phyloP scores from a whole-genome alignment of 108 stramenopile genomes.

The Cyclotella cryptica region DNA sequence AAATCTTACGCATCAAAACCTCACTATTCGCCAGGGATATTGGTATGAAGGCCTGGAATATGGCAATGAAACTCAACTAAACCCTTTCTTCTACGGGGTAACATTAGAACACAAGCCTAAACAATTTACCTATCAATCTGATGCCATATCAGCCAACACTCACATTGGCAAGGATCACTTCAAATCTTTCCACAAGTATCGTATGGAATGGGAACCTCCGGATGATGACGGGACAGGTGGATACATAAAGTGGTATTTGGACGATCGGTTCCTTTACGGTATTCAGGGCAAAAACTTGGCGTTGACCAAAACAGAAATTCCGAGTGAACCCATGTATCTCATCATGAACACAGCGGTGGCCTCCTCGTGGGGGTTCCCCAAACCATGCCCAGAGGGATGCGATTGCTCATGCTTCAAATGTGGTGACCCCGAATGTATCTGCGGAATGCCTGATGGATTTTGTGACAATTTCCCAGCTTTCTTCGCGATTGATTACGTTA shows the following conservation, averaged over 20 bases:
- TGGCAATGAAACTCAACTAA: slow-evolving; percentile 75
- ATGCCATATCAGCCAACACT: slow-evolving; percentile 87
- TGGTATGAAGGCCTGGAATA: slow-evolving; percentile 90
- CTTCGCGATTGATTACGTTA: slow-evolving; percentile 90
- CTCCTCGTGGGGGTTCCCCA: slow-evolving; percentile 86
- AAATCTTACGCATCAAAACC: too few relatives aligned
- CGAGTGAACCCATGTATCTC: slow-evolving; percentile 91
- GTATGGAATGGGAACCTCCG: slow-evolving; percentile 91
- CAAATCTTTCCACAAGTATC: slow-evolving; percentile 70
- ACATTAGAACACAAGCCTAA: slow-evolving; percentile 79
- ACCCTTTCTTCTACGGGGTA: slow-evolving; percentile 92
- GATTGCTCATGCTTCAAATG: slow-evolving; percentile 85
- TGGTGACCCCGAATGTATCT: slow-evolving; percentile 84
- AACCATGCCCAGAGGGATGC: slow-evolving; percentile 83
- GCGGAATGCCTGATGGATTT: slow-evolving; percentile 85
- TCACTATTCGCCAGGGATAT: slow-evolving; percentile 55
- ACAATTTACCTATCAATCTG: slow-evolving; percentile 81
- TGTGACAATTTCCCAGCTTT: slow-evolving; percentile 90
- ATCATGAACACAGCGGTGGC: slow-evolving; percentile 90
- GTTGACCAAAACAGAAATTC: slow-evolving; percentile 81
- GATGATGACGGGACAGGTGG: slow-evolving; percentile 69
- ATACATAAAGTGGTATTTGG: slow-evolving; percentile 83
- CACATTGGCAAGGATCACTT: slow-evolving; percentile 72
- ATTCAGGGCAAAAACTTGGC: slow-evolving; percentile 64
- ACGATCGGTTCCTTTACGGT: slow-evolving; percentile 72